Percentiles rank a stretch among this genome's conserved stretches.
phyloP scores from a whole-genome alignment of 1,284 basidiomycete genomes.

The Cryptococcus neoformans region DNA sequence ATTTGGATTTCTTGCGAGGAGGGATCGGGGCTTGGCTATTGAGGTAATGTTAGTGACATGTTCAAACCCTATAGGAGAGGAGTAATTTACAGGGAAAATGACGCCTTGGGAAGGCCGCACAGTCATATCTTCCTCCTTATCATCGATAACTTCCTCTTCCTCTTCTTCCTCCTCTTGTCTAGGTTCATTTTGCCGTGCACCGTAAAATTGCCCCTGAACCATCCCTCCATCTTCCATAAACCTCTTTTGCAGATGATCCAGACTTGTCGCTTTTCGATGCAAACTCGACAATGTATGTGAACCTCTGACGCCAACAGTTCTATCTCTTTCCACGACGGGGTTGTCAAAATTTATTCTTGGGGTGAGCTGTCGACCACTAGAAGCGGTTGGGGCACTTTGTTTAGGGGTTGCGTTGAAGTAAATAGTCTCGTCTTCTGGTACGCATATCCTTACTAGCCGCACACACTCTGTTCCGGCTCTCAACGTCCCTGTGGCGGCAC shows the following conservation, averaged over 20 bases:
- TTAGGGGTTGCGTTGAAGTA: slow-evolving; percentile 8
- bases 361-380: slow-evolving; percentile 6
- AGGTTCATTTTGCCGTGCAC: slow-evolving; percentile 13
- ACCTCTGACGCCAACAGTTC: slow-evolving; percentile 32
- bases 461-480: slow-evolving; percentile 87
- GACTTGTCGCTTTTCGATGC: slow-evolving; percentile 51
- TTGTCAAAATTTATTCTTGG: slow-evolving; percentile 12
- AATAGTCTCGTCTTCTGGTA: slow-evolving; percentile 47
- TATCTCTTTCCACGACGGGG: slow-evolving; percentile 16
- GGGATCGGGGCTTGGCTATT: no score
- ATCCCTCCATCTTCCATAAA: slow-evolving; percentile 33
- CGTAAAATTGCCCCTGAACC: slow-evolving; percentile 8
- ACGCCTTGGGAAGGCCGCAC: slow-evolving; percentile 44
- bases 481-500: slow-evolving; percentile 79
- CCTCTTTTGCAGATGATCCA: slow-evolving; percentile 39
- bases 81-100: slow-evolving; percentile 11
- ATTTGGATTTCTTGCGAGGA: no score
- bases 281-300: slow-evolving; percentile 52
- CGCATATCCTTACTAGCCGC: slow-evolving; percentile 71
- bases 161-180: slow-evolving; percentile 37
- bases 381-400: slow-evolving; percentile 3
- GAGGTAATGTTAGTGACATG: no score
- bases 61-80: not conserved
- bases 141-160: slow-evolving; percentile 36
- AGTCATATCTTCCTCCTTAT: slow-evolving; percentile 44